Conservation (phyloP, 495 filamentous ascomycete genomes). For the Xeromyces bisporus region DNA sequence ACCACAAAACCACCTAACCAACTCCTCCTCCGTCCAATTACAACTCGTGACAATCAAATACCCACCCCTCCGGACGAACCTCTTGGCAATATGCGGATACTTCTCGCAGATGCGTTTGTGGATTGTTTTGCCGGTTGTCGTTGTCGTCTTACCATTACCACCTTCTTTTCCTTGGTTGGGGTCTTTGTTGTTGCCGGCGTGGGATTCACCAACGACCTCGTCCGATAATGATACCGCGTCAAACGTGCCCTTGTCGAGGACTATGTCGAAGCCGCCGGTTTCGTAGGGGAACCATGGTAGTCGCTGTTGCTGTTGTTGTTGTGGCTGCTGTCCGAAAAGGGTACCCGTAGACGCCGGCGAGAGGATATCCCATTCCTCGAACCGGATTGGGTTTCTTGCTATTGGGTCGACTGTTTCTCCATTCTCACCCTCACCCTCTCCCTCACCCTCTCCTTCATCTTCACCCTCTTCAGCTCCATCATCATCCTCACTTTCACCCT, state of each 20-base stretch:
- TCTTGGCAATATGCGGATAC: slow-evolving; percentile 49
- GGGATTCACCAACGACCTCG: slow-evolving; percentile 33
- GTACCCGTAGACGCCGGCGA: slow-evolving; percentile 18
- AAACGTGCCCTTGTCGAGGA: slow-evolving; percentile 94
- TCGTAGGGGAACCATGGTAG: slow-evolving; percentile 17
- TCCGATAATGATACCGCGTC: slow-evolving; percentile 69
- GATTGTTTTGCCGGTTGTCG: slow-evolving; percentile 10
- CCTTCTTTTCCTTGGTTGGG: too few relatives aligned
- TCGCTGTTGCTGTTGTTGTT: slow-evolving; percentile 6
- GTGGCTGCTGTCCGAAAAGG: slow-evolving; percentile 12
- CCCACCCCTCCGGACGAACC: slow-evolving; percentile 50
- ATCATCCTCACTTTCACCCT: too few relatives aligned
- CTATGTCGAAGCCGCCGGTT: slow-evolving; percentile 54
- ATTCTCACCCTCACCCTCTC: slow-evolving; percentile 11
- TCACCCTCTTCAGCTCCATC: slow-evolving; percentile 12
- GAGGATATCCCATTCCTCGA: slow-evolving; percentile 66
- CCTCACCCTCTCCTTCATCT: slow-evolving; percentile 17
- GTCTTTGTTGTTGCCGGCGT: background rate
- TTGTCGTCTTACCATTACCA: too few relatives aligned
- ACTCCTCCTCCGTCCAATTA: slow-evolving; percentile 91
- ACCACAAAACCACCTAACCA: slow-evolving; percentile 54
- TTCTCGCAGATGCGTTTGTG: slow-evolving; percentile 44
- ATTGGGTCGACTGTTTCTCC: too few relatives aligned
- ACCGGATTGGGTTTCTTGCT: slow-evolving; percentile 28
- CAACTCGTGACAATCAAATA: slow-evolving; percentile 79